phyloP scores from a whole-genome alignment of 306 rosid species.

The Rosa multiflora region DNA sequence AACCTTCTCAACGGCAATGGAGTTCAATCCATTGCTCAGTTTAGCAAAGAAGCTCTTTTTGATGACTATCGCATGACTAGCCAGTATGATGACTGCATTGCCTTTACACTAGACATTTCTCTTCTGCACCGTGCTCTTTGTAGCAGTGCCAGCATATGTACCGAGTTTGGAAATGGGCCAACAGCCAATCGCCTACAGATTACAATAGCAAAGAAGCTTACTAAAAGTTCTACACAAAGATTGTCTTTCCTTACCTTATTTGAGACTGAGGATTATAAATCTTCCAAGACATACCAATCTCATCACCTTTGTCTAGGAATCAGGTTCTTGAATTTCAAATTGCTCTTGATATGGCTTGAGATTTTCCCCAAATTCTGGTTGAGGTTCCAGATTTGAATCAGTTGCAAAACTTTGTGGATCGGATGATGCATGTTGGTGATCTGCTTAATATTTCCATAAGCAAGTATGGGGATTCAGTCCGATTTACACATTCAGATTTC shows the following conservation, averaged over 20 bases:
- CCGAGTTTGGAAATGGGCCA: constrained; percentile 53
- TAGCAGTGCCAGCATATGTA: constrained; percentile 72
- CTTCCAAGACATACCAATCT: constrained; percentile 90
- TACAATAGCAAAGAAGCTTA: constrained; percentile 77
- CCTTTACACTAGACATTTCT: constrained; percentile 74
- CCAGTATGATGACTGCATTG: constrained; percentile 85
- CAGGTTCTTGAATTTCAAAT: constrained; percentile 76
- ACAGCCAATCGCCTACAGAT: constrained; percentile 67
- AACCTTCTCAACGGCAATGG: constrained; percentile 88
- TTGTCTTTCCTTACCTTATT: constrained; percentile 85
- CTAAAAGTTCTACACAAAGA: constrained; percentile 55
- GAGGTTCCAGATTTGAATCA: constrained; percentile 89
- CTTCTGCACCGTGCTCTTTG: constrained; percentile 89
- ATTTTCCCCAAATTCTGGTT: constrained; percentile 81
- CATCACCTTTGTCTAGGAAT: constrained; percentile 69
- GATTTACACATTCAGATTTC: constrained; percentile 79
- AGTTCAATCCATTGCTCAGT: constrained; percentile 81
- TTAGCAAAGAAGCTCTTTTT: constrained; percentile 71
- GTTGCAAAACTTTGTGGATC: constrained; percentile 82
- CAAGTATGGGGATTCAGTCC: constrained; percentile 80
- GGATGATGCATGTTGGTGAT: constrained; percentile 87
- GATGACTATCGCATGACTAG: constrained; percentile 79
- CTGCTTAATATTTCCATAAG: constrained; percentile 69
- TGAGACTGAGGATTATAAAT: constrained; percentile 72
- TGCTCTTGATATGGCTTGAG: constrained; percentile 81